phyloP scores from a whole-genome alignment of 2,329 filamentous ascomycete species.

The Cladosporium colombiae region DNA sequence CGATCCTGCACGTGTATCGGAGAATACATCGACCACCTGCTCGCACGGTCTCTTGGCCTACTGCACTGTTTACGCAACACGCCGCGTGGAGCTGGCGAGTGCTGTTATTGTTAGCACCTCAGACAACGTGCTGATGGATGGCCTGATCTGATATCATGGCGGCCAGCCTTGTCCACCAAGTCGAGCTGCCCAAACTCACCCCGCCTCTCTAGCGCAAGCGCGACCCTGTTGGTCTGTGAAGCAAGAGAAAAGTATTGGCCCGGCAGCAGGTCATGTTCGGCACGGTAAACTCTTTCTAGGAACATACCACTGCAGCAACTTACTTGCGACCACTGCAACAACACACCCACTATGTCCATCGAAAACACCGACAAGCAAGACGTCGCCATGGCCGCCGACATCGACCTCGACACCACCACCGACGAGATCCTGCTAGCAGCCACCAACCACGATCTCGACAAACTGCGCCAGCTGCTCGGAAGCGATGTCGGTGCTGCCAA shows the following conservation, averaged over 20 bases:
- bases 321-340: background rate
- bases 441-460: slow-evolving; percentile 65
- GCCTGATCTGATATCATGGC: slow-evolving; percentile 1
- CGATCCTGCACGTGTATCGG: background rate
- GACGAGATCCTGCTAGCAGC: slow-evolving; percentile 67
- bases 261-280: too few species aligned
- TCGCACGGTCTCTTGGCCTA: background rate
- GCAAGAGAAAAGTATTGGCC: slow-evolving; percentile 1
- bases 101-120: background rate
- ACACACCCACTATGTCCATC: slow-evolving; percentile 4
- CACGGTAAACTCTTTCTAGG: background rate
- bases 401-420: slow-evolving; percentile 47
- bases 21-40: background rate
- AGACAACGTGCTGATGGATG: slow-evolving; percentile 5
- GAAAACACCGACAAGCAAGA: slow-evolving; percentile 17
- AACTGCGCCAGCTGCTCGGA: slow-evolving; percentile 67
- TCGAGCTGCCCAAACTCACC: background rate
- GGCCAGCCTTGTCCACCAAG: background rate
- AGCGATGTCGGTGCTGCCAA: slow-evolving; percentile 62
- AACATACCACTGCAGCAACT: background rate
- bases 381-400: slow-evolving; percentile 26
- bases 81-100: background rate
- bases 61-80: background rate
- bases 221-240: slow-evolving; percentile 1
- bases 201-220: background rate